phyloP scores from a whole-genome alignment of 2,329 filamentous ascomycete species.

The Pseudogymnoascus verrucosus region DNA sequence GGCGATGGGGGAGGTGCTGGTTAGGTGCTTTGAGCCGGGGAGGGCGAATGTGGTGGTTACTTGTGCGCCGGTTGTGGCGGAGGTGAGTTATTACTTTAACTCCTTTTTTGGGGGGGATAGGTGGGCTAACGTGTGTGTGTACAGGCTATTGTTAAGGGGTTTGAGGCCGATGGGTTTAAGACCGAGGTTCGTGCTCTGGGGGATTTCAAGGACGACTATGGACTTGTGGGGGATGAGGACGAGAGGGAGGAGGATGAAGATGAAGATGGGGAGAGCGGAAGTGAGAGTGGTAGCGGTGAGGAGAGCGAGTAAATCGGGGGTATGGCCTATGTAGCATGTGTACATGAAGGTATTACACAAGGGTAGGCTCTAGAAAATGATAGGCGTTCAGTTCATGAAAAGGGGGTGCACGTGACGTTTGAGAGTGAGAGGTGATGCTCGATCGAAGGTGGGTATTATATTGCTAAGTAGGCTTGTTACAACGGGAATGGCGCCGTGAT shows the following conservation, averaged over 20 bases:
- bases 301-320: not conserved
- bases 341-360: not conserved
- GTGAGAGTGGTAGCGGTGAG: conserved; percentile 12
- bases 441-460: not conserved
- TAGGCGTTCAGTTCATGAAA: not conserved
- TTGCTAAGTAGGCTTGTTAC: not conserved
- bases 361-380: not conserved
- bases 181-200: conserved; percentile 65
- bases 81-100: conserved; percentile 47
- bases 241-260: conserved; percentile 35
- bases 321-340: not conserved
- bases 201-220: conserved; percentile 85
- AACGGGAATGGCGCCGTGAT: not conserved
- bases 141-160: conserved; percentile 67
- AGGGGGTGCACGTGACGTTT: not conserved
- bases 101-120: not conserved
- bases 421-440: not conserved
- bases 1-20: conserved; percentile 64
- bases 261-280: conserved; percentile 18
- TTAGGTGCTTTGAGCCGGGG: conserved; percentile 72
- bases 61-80: conserved; percentile 75
- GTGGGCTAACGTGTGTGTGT: conserved; percentile 5
- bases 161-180: conserved; percentile 70
- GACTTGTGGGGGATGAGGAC: conserved; percentile 59
- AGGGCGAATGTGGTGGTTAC: conserved; percentile 82